Base-by-base conservation (phyloP, 768 basidiomycete species). In the Termitomyces sp. region DNA sequence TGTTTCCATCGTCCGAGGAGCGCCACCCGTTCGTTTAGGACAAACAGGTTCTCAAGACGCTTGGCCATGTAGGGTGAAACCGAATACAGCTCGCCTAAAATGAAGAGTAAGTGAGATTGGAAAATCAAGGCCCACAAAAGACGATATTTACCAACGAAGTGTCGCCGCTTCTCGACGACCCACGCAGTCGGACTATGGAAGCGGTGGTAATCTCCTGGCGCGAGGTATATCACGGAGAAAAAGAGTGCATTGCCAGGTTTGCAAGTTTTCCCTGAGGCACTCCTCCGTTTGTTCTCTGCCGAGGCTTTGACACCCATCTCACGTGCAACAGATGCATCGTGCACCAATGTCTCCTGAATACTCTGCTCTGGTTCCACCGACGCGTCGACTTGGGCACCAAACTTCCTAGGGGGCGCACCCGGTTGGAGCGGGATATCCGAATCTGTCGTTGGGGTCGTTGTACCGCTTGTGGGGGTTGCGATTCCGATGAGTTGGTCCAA, bases 1-100 rank as follows among this genome's bases (percentile, higher is more conserved):
- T 97, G 79, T 70, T 86, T 86, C 97, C 97, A 98, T 58, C 93
- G 78, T 6, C 97, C 97, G 36, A 98, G 85, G 25, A 99, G 81
- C 2, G 96, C 94, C 9, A 98, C 96, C 29, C 97, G 88, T 76
- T 99, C 97, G 71, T 99, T 98, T n/a, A 99, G 81, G 9, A 99
- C 95, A 66, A 99, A 99, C 17, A 98, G 76, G 71, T 97, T 94
- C 70, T 91, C 86, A 9, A 97, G 79, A 10, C 95, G 87, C 71
- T 91, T 91, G 10, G 92, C 96, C 81, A 98, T 92, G 76, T 89
- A 98, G 0, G 97, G 97, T 4, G 94, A 94, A 29, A 99, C 97
- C 10, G 91, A 94, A 77, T 97, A 98, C 5, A 99, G 79, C 71
- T 98, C 96, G 56, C 92, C 92, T 92, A 67, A 14, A 32, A 12